Evolutionary conservation across 306 rosid species (phyloP).

Genomic region (Cicer arietinum): DNA sequence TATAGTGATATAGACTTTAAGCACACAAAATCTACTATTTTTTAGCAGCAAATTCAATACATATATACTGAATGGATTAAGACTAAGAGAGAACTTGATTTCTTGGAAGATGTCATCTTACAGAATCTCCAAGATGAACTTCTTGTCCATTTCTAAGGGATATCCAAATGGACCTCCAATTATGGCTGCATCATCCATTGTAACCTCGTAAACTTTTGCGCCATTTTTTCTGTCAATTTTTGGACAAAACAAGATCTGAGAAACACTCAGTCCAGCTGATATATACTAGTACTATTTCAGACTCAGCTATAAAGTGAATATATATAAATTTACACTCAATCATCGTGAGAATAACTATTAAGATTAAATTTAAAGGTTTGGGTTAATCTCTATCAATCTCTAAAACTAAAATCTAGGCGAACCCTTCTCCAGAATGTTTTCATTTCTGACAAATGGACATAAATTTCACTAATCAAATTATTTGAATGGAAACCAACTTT

Average conservation of each 20-base stretch:
- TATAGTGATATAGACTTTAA: slow-evolving; percentile 3
- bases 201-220: slow-evolving; percentile 58
- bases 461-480: too few relatives aligned
- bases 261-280: slow-evolving; percentile 17
- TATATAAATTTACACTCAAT: neutral
- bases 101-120: slow-evolving; percentile 52
- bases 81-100: slow-evolving; percentile 24
- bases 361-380: too few relatives aligned
- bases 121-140: slow-evolving; percentile 74
- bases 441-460: too few relatives aligned
- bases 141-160: slow-evolving; percentile 73
- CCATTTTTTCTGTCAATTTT: slow-evolving; percentile 61
- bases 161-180: slow-evolving; percentile 82
- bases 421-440: neutral
- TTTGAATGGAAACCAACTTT: too few relatives aligned
- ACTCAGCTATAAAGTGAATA: neutral
- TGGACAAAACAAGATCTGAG: slow-evolving; percentile 19
- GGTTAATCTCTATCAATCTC: neutral
- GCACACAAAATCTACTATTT: slow-evolving; percentile 15
- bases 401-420: neutral
- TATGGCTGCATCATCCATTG: slow-evolving; percentile 91
- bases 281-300: too few relatives aligned
- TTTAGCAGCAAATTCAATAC: neutral
- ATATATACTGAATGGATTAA: slow-evolving; percentile 30
- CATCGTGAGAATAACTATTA: neutral